Base-by-base conservation (phyloP, 768 basidiomycete genomes). In the Amanita rubescens region DNA sequence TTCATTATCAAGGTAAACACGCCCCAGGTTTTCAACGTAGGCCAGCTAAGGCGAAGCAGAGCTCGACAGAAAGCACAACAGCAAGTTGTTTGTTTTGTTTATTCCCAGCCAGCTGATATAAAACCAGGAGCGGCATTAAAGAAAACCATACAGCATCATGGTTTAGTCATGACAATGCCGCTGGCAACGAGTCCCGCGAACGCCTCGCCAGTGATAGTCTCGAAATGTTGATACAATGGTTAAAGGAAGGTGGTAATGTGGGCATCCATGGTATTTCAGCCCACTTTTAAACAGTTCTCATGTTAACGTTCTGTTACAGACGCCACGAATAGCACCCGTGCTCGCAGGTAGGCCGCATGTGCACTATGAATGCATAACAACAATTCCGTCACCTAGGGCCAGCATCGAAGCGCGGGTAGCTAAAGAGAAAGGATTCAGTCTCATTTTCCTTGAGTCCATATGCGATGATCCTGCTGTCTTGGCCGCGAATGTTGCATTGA, bases 401-500 rank as follows among this genome's bases (percentile, higher is more conserved):
- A 88, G 84, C 67, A 90, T 99, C 49, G 83, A 86, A 62, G 79
- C 78, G 34, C 87, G 96, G 9, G 84, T 98, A 12, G 77, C 85
- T 1, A 80, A 81, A 64, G 96, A 99, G 70, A 90, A 85, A 46
- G 88, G 90, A 12, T 80, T 99, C 55, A 77, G 81, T 51, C 78
- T 93, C 27, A 87, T 99, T 57, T 99, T 97, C 69, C 81, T 99
- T 44, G 96, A 99, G 72, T 94, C 92, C 0, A 71, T 90, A 51
- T 98, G 95, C 73, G 86, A 91, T 66, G 94, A 99, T 68, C 94
- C 94, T 1, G 84, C 80, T 1, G 80, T 95, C 58, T 94, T 99
- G 55, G 94, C 96, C 0, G 85, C 94, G 17, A 99, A 99, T 63
- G 85, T 99, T 39, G 93, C 90, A 7, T 78, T 98, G 56, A 99